phyloP scores from a whole-genome alignment of 345 rosid genomes.

The Hypericum perforatum region DNA sequence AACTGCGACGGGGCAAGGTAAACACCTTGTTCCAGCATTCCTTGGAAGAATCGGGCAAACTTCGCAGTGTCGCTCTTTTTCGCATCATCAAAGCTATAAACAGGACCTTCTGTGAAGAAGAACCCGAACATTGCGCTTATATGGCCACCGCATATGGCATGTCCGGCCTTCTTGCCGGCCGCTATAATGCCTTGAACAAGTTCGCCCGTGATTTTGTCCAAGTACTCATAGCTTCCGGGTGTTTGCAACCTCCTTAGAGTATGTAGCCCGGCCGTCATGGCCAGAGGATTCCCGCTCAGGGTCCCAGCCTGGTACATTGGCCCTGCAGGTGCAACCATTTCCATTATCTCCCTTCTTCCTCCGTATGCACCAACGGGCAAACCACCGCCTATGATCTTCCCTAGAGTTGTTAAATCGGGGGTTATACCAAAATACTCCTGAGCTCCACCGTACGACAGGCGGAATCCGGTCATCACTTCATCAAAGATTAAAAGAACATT shows the following conservation, averaged over 20 bases:
- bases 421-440: conserved; percentile 80
- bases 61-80: conserved; percentile 74
- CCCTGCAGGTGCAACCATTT: conserved; percentile 98
- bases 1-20: conserved; percentile 94
- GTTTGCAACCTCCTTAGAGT: conserved; percentile 57
- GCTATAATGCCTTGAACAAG: conserved; percentile 58
- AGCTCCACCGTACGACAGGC: conserved; percentile 86
- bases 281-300: conserved; percentile 89
- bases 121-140: conserved; percentile 88
- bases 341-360: conserved; percentile 88
- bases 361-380: conserved; percentile 93
- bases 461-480: conserved; percentile 95
- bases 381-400: conserved; percentile 92
- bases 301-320: conserved; percentile 99
- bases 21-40: conserved; percentile 93
- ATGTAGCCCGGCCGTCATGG: conserved; percentile 90
- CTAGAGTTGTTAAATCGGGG: conserved; percentile 75
- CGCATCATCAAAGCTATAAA: conserved; percentile 63
- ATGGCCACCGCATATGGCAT: conserved; percentile 76
- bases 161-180: conserved; percentile 79
- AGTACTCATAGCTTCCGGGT: conserved; percentile 70
- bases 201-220: conserved; percentile 62
- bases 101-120: conserved; percentile 91
- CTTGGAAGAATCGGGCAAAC: conserved; percentile 62
- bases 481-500: conserved; percentile 66